Evolutionary conservation across 225 moss, liverwort and hornwort species (phyloP).

Genomic region (Thuidium tamariscinum): DNA sequence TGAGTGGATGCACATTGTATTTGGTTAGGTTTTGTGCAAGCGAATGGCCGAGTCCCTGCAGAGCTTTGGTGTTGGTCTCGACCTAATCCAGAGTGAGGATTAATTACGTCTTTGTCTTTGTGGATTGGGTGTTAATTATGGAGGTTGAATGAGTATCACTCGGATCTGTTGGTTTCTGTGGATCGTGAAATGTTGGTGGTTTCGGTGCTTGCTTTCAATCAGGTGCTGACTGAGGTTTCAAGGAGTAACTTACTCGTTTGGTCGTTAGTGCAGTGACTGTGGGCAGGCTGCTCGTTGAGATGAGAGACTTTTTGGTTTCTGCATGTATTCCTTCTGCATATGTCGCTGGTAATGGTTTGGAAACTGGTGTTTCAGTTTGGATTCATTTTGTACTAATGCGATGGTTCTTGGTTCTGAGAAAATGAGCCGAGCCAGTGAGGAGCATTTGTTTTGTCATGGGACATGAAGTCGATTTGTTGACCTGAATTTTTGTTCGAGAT

Average conservation of each 20-base stretch:
- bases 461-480: not conserved
- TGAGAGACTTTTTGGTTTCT: not conserved
- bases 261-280: not conserved
- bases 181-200: not conserved
- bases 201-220: not conserved
- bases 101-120: not conserved
- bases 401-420: not conserved
- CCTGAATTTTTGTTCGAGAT: not conserved
- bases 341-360: not conserved
- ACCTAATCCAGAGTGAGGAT: not conserved
- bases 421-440: not conserved
- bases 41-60: not conserved
- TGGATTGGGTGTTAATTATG: not conserved
- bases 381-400: not conserved
- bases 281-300: not conserved
- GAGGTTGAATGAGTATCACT: not conserved
- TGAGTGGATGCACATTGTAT: not conserved
- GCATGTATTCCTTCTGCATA: too few species aligned
- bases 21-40: not conserved
- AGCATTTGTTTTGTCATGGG: not conserved
- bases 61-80: not conserved
- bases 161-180: not conserved
- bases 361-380: not conserved
- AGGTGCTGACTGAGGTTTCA: too few species aligned
- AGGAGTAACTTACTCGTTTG: not conserved